Base-by-base conservation (phyloP, 208 protist genomes). In the Leishmania arabica region DNA sequence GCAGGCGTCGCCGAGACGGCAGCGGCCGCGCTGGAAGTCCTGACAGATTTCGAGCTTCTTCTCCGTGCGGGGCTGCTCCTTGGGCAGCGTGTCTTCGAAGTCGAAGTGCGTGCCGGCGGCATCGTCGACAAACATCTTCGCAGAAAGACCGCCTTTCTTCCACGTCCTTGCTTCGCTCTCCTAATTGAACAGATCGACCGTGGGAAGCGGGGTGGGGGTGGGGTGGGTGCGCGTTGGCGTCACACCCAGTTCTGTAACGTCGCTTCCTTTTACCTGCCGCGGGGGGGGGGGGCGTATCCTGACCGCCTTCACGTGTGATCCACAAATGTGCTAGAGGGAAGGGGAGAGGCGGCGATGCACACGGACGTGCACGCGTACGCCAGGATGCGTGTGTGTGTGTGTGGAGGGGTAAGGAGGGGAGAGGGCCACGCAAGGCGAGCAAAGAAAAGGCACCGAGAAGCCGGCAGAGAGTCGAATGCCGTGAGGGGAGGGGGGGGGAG, bases 21-120 rank as follows among this genome's bases (percentile, higher is more conserved):
- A 99, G 81, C 98, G 97, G 19, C 99, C 99, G 54, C 92, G 83
- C 80, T 99, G 95, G 86, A 98, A 99, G 80, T 98, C 90, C 45
- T 93, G 95, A 81, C 99, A 99, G 45, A 98, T 93, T 49, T 97
- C 86, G 54, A 93, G 85, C 73, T 87, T 82, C 78, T 98, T 95
- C 69, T 98, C 97, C 47, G 89, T 91, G 34, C 91, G 86, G 19
- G 83, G 82, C 80, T 89, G 94, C 58, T 97, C 90, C 31, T 76
- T 77, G 6, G 92, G 94, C 27, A 97, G 92, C 34, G 76, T 82
- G 65, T 93, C 89, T 74, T 97, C 94, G 73, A 97, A 97, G 71
- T 88, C 90, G 80, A 95, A 88, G 68, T 89, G 86, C n/a, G 82
- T 84, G 56, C 85, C 89, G 13, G 79, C 88, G 21, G 88, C 91